These are phyloP conservation scores for Eragrostis tef DNA, from an alignment of 202 grass and related monocot species.

Conservation along the genomic window DNA sequence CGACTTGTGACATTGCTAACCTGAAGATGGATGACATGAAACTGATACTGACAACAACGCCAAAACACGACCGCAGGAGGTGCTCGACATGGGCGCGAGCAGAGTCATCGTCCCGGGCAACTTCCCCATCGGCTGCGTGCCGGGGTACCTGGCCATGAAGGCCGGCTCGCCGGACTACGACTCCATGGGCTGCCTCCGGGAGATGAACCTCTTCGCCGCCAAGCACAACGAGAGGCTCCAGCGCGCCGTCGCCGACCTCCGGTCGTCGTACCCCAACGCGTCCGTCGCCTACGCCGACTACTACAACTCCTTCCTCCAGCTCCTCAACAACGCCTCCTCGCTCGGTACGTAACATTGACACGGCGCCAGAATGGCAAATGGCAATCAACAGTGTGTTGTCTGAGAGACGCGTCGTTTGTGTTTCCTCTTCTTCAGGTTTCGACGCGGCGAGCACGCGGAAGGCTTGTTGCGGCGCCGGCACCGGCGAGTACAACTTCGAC, in stretches of 20 bases:
- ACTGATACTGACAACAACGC: neutral
- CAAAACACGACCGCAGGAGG: conserved; percentile 32
- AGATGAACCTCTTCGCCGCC: conserved; percentile 65
- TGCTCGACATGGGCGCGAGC: conserved; percentile 69
- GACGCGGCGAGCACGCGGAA: conserved; percentile 28
- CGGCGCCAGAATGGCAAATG: too few species aligned
- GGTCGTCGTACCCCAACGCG: conserved; percentile 17
- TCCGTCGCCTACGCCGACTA: conserved; percentile 66
- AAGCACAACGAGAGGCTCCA: conserved; percentile 64
- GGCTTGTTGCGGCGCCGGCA: conserved; percentile 59
- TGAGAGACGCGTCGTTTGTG: neutral
- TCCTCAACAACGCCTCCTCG: conserved; percentile 23
- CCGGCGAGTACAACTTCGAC: conserved; percentile 56
- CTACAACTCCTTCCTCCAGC: conserved; percentile 54
- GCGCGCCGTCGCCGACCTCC: conserved; percentile 42
- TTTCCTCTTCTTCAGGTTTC: conserved; percentile 2
- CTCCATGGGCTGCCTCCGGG: conserved; percentile 58
- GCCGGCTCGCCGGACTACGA: conserved; percentile 54
- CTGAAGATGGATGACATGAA: neutral
- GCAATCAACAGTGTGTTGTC: too few species aligned
- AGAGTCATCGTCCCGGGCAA: conserved; percentile 68
- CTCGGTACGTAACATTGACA: conserved; percentile 30
- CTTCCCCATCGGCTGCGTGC: conserved; percentile 82
- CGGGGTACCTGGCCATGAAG: conserved; percentile 60
- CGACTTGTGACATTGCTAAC: neutral